Percentiles rank a stretch among this genome's conserved stretches.
These are phyloP conservation scores for Antrodiella citrinella DNA, from an alignment of 768 basidiomycete genomes.

Conservation along the genomic window DNA sequence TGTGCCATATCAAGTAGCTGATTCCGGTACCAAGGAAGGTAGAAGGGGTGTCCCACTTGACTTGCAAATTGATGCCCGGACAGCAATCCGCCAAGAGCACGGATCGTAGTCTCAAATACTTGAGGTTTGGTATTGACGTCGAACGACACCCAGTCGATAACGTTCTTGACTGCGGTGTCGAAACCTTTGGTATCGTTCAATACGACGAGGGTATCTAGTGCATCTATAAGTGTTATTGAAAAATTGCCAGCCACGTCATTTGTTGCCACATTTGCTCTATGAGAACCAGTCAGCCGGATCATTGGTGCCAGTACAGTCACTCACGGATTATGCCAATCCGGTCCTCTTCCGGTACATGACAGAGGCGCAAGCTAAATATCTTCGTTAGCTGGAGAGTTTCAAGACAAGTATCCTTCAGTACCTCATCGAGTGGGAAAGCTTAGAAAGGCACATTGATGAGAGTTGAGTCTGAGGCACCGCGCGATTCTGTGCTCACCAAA, in stretches of 20 bases:
- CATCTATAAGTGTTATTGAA: constrained; percentile 75
- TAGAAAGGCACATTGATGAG: too few relatives aligned
- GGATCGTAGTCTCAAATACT: constrained; percentile 95
- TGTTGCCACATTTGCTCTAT: constrained; percentile 59
- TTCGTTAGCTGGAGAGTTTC: background rate
- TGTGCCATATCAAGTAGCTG: constrained; percentile 75
- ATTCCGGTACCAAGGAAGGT: constrained; percentile 76
- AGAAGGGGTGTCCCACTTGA: constrained; percentile 54
- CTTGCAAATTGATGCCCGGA: constrained; percentile 82
- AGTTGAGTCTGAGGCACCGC: too few relatives aligned
- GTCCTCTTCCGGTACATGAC: constrained; percentile 81
- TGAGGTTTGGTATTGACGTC: constrained; percentile 96
- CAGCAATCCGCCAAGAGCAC: constrained; percentile 84
- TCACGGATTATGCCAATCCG: constrained; percentile 78
- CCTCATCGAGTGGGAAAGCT: constrained; percentile 89
- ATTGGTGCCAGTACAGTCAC: constrained; percentile 22
- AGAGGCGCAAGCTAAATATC: constrained; percentile 69
- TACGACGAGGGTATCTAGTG: constrained; percentile 87
- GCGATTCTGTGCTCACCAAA: constrained; percentile 44
- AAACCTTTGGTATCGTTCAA: constrained; percentile 73
- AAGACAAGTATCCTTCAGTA: constrained; percentile 21
- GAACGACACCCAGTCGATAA: constrained; percentile 80
- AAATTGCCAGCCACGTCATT: constrained; percentile 97
- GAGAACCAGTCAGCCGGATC: constrained; percentile 13
- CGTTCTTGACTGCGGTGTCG: constrained; percentile 73